Conservation (phyloP, 1,284 basidiomycete genomes). For the Pulveroboletus sp. region DNA sequence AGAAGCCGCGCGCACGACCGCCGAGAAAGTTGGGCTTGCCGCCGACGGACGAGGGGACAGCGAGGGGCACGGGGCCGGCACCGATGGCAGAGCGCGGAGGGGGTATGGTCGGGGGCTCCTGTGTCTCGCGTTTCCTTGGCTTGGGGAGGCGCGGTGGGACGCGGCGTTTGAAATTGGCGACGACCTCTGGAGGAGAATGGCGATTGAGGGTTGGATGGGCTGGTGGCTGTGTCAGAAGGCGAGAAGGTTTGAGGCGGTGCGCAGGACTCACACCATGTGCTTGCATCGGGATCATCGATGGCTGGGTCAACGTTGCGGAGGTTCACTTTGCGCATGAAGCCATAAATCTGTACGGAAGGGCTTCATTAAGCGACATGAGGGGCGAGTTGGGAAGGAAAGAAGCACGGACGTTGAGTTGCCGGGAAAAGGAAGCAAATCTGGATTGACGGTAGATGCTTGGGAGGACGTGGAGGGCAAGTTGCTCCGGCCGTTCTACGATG, state of each 20-base stretch:
- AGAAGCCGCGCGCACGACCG: slow-evolving; percentile 73
- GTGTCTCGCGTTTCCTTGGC: slow-evolving; percentile 71
- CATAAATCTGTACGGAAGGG: slow-evolving; percentile 72
- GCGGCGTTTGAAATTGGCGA: slow-evolving; percentile 88
- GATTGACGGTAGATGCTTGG: slow-evolving; percentile 90
- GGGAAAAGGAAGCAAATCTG: slow-evolving; percentile 90
- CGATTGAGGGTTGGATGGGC: slow-evolving; percentile 87
- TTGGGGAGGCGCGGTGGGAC: slow-evolving; percentile 88
- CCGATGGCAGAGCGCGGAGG: slow-evolving; percentile 72
- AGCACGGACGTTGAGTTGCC: slow-evolving; percentile 84
- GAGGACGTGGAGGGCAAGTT: slow-evolving; percentile 85
- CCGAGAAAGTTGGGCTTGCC: slow-evolving; percentile 43
- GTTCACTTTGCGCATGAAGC: slow-evolving; percentile 93
- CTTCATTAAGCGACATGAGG: slow-evolving; percentile 21
- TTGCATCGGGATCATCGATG: slow-evolving; percentile 89
- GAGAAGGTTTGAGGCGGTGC: slow-evolving; percentile 19
- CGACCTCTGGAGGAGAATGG: slow-evolving; percentile 81
- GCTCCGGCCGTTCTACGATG: slow-evolving; percentile 88
- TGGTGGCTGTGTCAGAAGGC: slow-evolving; percentile 39
- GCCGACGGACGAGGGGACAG: slow-evolving; percentile 51
- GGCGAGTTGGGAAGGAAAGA: slow-evolving; percentile 25
- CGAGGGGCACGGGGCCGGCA: slow-evolving; percentile 61
- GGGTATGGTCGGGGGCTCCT: slow-evolving; percentile 61
- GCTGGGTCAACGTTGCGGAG: slow-evolving; percentile 88
- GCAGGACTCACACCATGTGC: slow-evolving; percentile 82